Evolutionary conservation across 441 rosid genomes (phyloP), one percentile per base, ranked within the genome.

Genomic region (Gossypium lobatum): DNA sequence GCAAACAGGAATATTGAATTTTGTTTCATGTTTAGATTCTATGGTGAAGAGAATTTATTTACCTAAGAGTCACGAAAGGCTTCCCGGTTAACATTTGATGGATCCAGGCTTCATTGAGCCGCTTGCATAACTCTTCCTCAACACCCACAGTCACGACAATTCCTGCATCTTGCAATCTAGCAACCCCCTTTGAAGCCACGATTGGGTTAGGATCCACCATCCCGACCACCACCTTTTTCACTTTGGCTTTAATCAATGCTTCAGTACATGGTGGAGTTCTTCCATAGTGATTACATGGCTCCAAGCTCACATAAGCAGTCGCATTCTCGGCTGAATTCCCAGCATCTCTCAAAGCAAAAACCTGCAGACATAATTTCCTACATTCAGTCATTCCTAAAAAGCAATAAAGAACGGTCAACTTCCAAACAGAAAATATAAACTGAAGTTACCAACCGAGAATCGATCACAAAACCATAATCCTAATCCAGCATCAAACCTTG

Each of bases 121-220:
- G 80, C 86, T 78, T 89, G 88, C 97, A 95, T 64, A 86, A 75
- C 4, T 88, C 91, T 82, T 93, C 93, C 77, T 93, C 96, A 21
- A 92, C 85, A 65, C 97, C 86, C 26, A 84, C 86, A 55, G 83
- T 82, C 20, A 93, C 93, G 60, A 87, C 89, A 28, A 96, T 88
- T 70, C 97, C 97, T 8, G 93, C 95, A 73, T 83, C 87, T 75
- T 80, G 79, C 81, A 95, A 81, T 67, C 80, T 89, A 39, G 81
- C 85, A 21, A 91, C 72, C 21, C 99, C 97, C 8, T 79, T 89
- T 11, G 97, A 89, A 79, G 89, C 88, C 72, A 96, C 99, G 3
- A 92, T 81, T 21, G 98, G 98, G 75, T 93, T 91, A 3, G 96
- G 97, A 80, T 96, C 99, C 50, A 92, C 91, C 97, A 93, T 92